Conservation (phyloP, 2,329 filamentous ascomycete species). For the Diaporthe australafricana region DNA sequence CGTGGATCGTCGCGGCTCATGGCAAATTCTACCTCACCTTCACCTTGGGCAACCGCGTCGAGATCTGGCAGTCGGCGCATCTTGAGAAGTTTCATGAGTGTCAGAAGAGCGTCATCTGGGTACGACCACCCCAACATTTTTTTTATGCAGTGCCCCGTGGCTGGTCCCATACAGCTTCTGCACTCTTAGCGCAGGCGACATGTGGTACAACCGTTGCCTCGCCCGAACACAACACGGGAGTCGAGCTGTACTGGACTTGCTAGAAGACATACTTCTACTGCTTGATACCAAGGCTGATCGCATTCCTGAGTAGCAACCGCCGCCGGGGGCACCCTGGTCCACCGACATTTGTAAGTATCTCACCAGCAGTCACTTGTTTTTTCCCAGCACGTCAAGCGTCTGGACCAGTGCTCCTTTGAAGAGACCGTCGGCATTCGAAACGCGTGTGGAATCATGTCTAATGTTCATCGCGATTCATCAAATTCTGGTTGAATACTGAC, state of each 20-base stretch:
- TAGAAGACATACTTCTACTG: background rate
- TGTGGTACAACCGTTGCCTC: background rate
- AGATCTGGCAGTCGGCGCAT: constrained; percentile 47
- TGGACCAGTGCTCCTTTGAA: too few species aligned
- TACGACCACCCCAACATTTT: background rate
- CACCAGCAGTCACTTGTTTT: background rate
- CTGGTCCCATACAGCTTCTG: too few species aligned
- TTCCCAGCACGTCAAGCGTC: background rate
- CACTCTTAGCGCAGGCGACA: background rate
- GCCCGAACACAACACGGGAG: background rate
- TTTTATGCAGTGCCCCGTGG: background rate
- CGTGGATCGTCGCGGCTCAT: constrained; percentile 45
- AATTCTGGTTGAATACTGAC: too few species aligned
- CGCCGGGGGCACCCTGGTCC: constrained; percentile 27
- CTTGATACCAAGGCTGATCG: background rate
- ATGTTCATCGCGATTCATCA: too few species aligned
- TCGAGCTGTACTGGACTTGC: background rate
- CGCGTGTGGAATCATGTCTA: too few species aligned
- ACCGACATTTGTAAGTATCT: constrained; percentile 26
- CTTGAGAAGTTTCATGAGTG: constrained; percentile 47
- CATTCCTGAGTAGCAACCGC: constrained; percentile 17
- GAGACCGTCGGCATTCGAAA: too few species aligned
- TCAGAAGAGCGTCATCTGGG: constrained; percentile 38
- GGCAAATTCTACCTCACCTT: constrained; percentile 44
- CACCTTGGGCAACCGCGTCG: constrained; percentile 47